Evolutionary conservation across 2,329 filamentous ascomycete genomes (phyloP), one percentile per base, ranked within the genome.

Genomic region (Calonectria crousiana): DNA sequence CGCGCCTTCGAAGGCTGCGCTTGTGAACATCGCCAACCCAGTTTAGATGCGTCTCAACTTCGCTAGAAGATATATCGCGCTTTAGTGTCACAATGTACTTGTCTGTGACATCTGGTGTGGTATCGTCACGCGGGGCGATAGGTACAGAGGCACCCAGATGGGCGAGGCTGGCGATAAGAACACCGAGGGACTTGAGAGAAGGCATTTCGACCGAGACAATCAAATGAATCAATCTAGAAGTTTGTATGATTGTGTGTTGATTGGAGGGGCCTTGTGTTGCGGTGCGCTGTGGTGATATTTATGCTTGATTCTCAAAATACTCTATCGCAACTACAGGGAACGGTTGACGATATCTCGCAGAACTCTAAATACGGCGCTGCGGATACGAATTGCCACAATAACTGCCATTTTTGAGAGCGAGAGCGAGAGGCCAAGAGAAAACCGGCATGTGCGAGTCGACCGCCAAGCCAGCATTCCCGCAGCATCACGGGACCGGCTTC

Each of bases 1-100:
- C 65, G 4, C 65, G 65, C 2, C 51, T 23, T 30, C 20, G 36
- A 20, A 53, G 34, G 23, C 56, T 62, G 36, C 56, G 56, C 65
- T 67, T 67, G 49, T 67, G 65, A 4, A 67, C 51, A 32, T 67
- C 65, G 10, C 51, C 20, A 11, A 67, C 65, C 65, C 65, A 67
- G 49, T 41, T 67, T 2, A 67, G 30, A 18, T 67, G 65, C 9
- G 51, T 38, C 4, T 52, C 49, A 20, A 52, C 65, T 9, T 67
- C 26, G 10, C 8, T 28, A 13, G 65, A 44, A 1, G 34, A 20
- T 23, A 67, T 56, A 9, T 51, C 14, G 16, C 47, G 36, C 18
- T 67, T 67, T 18, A 67, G 32, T 20, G 65, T 67, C 13, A 67
- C 34, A n/a, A 67, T 67, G 26, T 53, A 67, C 26, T 38, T 67